phyloP scores from a whole-genome alignment of 2,329 filamentous ascomycete genomes.

The Cladosporium sp. region DNA sequence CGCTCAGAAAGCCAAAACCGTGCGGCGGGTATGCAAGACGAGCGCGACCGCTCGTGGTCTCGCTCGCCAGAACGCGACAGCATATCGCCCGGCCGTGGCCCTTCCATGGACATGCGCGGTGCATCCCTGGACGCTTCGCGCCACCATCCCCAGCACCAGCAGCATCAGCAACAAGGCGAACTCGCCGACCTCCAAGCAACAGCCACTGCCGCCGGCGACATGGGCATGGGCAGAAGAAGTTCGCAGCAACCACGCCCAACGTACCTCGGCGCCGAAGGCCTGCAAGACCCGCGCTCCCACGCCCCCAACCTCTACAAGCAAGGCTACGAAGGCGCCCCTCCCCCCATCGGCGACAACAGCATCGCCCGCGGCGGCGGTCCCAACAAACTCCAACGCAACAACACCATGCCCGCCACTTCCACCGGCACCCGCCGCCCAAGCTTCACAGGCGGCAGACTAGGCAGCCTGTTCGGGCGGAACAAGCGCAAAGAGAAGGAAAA shows the following conservation, averaged over 20 bases:
- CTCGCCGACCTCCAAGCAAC: slow-evolving; percentile 13
- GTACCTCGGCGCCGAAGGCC: slow-evolving; percentile 1
- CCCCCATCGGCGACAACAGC: slow-evolving; percentile 20
- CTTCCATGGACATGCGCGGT: slow-evolving; percentile 7
- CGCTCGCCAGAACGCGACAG: slow-evolving; percentile 15
- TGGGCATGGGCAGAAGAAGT: slow-evolving; percentile 13
- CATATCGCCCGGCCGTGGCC: slow-evolving; percentile 8
- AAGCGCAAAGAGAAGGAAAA: background rate
- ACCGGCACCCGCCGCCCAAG: slow-evolving; percentile 6
- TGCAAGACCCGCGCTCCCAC: slow-evolving; percentile 11
- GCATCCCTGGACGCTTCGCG: background rate
- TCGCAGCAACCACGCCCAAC: slow-evolving; percentile 4
- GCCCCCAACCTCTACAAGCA: slow-evolving; percentile 17
- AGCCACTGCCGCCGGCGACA: slow-evolving; percentile 14
- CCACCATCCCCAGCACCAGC: background rate
- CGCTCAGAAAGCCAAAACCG: slow-evolving; percentile 13
- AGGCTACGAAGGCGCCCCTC: slow-evolving; percentile 22
- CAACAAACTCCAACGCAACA: slow-evolving; percentile 11
- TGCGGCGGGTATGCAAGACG: slow-evolving; percentile 13
- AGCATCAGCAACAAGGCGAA: background rate
- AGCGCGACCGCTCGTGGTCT: slow-evolving; percentile 17
- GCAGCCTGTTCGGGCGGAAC: slow-evolving; percentile 5
- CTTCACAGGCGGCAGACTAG: slow-evolving; percentile 11
- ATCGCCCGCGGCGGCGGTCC: background rate
- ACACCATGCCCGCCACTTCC: slow-evolving; percentile 2